phyloP scores from a whole-genome alignment of 1,139 yeast genomes.

The Suhomyces atakaporum region DNA sequence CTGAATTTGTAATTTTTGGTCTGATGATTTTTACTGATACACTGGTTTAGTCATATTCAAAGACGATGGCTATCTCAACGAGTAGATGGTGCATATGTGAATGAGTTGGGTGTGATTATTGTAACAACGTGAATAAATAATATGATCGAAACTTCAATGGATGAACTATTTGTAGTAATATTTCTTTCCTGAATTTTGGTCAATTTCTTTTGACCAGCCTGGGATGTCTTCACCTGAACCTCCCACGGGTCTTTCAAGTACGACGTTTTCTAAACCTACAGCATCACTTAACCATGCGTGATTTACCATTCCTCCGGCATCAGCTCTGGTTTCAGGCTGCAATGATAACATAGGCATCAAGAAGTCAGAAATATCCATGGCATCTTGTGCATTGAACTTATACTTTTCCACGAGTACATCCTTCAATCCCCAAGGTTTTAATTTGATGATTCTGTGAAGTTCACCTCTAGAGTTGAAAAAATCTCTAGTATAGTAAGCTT shows the following conservation, averaged over 20 bases:
- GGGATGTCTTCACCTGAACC: conserved; percentile 70
- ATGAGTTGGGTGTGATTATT: too few relatives aligned
- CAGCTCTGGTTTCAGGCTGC: conserved; percentile 68
- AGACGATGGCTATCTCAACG: too few relatives aligned
- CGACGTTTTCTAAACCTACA: conserved; percentile 24
- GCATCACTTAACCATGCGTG: conserved; percentile 46
- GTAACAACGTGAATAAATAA: too few relatives aligned
- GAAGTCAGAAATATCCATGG: conserved; percentile 47
- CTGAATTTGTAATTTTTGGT: too few relatives aligned
- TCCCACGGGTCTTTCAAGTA: conserved; percentile 49
- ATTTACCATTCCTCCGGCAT: conserved; percentile 41
- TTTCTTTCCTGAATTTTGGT: conserved; percentile 7
- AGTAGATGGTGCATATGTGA: too few relatives aligned
- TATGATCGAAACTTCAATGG: too few relatives aligned
- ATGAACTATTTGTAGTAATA: conserved; percentile 9
- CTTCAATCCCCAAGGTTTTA: conserved; percentile 52
- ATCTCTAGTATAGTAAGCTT: conserved; percentile 44
- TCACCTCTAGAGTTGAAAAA: conserved; percentile 39
- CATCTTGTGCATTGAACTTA: conserved; percentile 34
- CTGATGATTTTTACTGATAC: too few relatives aligned
- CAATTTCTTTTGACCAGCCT: conserved; percentile 62
- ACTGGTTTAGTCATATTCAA: too few relatives aligned
- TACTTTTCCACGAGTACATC: conserved; percentile 50
- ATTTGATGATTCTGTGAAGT: conserved; percentile 32
- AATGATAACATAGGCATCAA: conserved; percentile 71